Evolutionary conservation across 352 stramenopile species (phyloP).

Genomic region (Phytophthora sojae): DNA sequence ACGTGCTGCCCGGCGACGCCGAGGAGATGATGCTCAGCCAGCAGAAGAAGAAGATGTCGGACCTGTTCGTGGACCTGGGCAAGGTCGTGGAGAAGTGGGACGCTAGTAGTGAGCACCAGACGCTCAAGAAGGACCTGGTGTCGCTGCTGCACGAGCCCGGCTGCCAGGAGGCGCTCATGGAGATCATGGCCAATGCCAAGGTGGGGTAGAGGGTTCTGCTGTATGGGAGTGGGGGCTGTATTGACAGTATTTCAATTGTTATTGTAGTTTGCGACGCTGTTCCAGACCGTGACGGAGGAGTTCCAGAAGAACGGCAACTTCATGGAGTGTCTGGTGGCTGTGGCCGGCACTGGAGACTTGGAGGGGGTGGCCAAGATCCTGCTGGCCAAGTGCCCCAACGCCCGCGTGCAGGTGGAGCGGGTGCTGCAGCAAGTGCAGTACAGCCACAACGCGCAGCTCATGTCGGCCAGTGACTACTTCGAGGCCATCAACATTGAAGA

Average conservation of each 20-base stretch:
- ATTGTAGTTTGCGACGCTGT: slow-evolving; percentile 60
- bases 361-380: slow-evolving; percentile 81
- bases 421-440: slow-evolving; percentile 78
- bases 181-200: slow-evolving; percentile 78
- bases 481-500: slow-evolving; percentile 75
- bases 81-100: slow-evolving; percentile 83
- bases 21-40: slow-evolving; percentile 60
- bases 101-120: slow-evolving; percentile 56
- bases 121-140: slow-evolving; percentile 76
- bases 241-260: neutral
- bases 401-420: slow-evolving; percentile 75
- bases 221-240: neutral
- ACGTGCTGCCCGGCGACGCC: slow-evolving; percentile 35
- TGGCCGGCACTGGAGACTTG: slow-evolving; percentile 57
- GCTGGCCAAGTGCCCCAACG: slow-evolving; percentile 77
- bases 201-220: slow-evolving; percentile 3
- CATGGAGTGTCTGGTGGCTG: slow-evolving; percentile 58
- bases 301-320: slow-evolving; percentile 70
- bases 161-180: slow-evolving; percentile 73
- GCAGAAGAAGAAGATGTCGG: slow-evolving; percentile 72
- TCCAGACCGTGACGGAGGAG: slow-evolving; percentile 69
- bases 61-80: slow-evolving; percentile 80
- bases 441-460: slow-evolving; percentile 72
- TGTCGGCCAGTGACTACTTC: slow-evolving; percentile 79
- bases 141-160: slow-evolving; percentile 78